A percentile compares a stretch with the other conserved stretches of the same genome.
Evolutionary conservation across 2,329 filamentous ascomycete genomes (phyloP).

Genomic region (Xylaria polymorpha): DNA sequence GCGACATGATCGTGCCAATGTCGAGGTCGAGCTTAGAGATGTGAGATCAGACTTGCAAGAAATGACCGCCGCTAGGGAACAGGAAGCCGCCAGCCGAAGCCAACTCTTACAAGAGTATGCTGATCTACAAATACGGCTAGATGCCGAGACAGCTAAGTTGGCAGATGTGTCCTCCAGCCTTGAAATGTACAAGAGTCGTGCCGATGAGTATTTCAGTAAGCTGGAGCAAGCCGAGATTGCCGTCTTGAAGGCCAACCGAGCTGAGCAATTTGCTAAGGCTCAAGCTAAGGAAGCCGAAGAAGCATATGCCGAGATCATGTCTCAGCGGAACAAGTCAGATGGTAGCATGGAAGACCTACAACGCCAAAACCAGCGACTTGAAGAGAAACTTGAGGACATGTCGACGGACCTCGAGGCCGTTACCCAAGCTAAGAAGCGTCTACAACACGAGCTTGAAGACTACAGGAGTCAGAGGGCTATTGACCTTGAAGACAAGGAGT

Average conservation of each 20-base stretch:
- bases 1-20: slow-evolving; percentile 79
- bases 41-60: slow-evolving; percentile 85
- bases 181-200: slow-evolving; percentile 87
- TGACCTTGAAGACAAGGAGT: slow-evolving; percentile 96
- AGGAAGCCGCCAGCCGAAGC: slow-evolving; percentile 86
- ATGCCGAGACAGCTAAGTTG: slow-evolving; percentile 86
- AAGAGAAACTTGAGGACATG: slow-evolving; percentile 91
- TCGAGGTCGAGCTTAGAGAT: slow-evolving; percentile 91
- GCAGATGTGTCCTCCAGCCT: slow-evolving; percentile 87
- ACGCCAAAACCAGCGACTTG: slow-evolving; percentile 86
- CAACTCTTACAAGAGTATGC: slow-evolving; percentile 93
- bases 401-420: slow-evolving; percentile 89
- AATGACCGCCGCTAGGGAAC: slow-evolving; percentile 79
- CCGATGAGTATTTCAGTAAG: slow-evolving; percentile 97
- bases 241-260: slow-evolving; percentile 89
- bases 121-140: slow-evolving; percentile 91
- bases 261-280: slow-evolving; percentile 92
- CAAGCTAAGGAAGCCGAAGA: slow-evolving; percentile 94
- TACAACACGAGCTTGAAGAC: slow-evolving; percentile 97
- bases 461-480: slow-evolving; percentile 95
- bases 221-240: slow-evolving; percentile 96
- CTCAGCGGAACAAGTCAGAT: slow-evolving; percentile 92
- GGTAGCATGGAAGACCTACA: slow-evolving; percentile 88
- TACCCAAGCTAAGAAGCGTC: slow-evolving; percentile 88
- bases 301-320: slow-evolving; percentile 87